Percentiles rank a stretch among this genome's conserved stretches.
These are phyloP conservation scores for Gnaphalium uliginosum DNA, from an alignment of 129 eudicot genomes.

Conservation along the genomic window DNA sequence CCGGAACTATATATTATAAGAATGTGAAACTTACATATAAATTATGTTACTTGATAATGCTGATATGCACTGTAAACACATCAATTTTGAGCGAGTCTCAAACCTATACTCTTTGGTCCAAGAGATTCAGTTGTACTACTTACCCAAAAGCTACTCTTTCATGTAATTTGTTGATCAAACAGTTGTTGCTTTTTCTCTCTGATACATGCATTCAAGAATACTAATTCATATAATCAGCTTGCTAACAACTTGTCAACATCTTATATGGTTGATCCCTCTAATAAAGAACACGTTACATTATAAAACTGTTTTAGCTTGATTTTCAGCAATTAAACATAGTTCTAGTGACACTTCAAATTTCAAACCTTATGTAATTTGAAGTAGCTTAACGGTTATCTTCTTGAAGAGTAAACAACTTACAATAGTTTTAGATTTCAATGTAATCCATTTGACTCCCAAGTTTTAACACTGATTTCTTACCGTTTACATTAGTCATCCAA, in stretches of 20 bases:
- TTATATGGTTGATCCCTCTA: not conserved
- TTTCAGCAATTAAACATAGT: not conserved
- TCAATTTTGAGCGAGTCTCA: not conserved
- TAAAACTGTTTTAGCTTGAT: not conserved
- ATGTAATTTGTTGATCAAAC: not conserved
- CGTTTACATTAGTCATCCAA: not conserved
- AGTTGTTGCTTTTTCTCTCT: not conserved
- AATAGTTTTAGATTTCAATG: not conserved
- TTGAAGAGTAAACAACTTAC: not conserved
- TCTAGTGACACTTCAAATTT: not conserved
- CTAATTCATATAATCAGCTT: too few relatives aligned
- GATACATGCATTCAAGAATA: not conserved
- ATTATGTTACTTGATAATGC: too few relatives aligned
- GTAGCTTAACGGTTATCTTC: not conserved
- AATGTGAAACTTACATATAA: conserved; percentile 3
- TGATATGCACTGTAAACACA: too few relatives aligned
- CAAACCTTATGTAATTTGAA: not conserved
- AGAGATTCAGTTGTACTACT: not conserved
- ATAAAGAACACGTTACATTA: not conserved
- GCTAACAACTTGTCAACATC: not conserved
- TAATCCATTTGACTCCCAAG: not conserved
- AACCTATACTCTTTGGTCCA: not conserved
- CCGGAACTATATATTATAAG: not conserved
- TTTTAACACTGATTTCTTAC: not conserved
- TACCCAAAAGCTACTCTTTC: not conserved